Evolutionary conservation across 208 protist species (phyloP), one percentile per base, ranked within the genome.

Genomic region (Acanthamoeba rhysodes): DNA sequence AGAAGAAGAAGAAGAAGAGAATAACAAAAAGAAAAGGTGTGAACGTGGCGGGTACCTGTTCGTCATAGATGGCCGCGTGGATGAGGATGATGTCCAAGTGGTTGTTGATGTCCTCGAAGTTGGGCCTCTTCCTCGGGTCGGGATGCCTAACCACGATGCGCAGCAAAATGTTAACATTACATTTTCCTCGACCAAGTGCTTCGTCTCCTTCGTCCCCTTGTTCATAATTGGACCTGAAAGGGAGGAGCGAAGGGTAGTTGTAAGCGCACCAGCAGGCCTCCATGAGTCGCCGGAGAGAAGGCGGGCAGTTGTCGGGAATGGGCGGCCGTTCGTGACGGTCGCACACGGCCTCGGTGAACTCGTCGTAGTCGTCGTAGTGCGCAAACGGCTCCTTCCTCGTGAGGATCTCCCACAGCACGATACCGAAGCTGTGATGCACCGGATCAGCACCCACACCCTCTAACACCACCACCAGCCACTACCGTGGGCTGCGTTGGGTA

Each of bases 341-440:
- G 57, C 96, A 97, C 53, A 97, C 91, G 20, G 90, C 96, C 53
- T 84, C 16, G 45, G 94, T 78, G 91, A 97, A 96, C 68, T 96
- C 48, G 29, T 95, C 90, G 37, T 96, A 95, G 68, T 97, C 95
- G 62, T 95, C 91, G 85, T 95, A 96, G 66, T 96, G 91, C 80
- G 96, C 87, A 62, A 97, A 97, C 45, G 96, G 92, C 32, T 96
- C 96, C 90, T 96, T 41, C 78, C 95, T 90, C 9, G 97, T 97
- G 24, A 92, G 64, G 22, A 97, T 95, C 70, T 97, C 95, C 94
- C 95, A 97, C 34, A 97, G 66, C 32, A 97, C 90, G 29, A 97
- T 95, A 14, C 96, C 96, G 91, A 97, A 97, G 95, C 95, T 53
- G 59, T 12, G 10, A 22, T 62, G 55, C 55, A 12, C 10, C 55